phyloP scores from a whole-genome alignment of 345 rosid species.

The Crucihimalaya himalaica region DNA sequence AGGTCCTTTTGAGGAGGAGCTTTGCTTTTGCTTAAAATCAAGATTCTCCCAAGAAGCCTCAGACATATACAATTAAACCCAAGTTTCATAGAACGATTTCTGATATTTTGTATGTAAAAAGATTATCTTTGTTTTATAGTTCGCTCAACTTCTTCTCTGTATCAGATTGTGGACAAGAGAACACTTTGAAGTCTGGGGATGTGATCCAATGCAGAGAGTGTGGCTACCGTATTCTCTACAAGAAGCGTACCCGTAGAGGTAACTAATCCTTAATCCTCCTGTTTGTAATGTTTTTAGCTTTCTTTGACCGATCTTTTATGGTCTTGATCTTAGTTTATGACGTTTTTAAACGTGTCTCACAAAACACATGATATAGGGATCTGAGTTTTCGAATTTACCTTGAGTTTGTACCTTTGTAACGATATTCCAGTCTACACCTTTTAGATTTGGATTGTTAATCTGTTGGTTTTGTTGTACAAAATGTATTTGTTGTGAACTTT shows the following conservation, averaged over 20 bases:
- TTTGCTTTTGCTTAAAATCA: constrained; percentile 8
- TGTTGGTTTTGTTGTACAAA: not conserved
- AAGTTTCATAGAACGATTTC: not conserved
- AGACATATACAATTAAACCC: constrained; percentile 1
- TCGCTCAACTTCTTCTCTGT: not conserved
- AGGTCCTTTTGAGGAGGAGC: constrained; percentile 33
- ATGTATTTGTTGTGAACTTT: not conserved
- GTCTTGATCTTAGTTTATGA: not conserved
- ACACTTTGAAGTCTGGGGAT: constrained; percentile 71
- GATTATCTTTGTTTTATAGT: not conserved
- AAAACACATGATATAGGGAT: too few species aligned
- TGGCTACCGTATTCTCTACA: constrained; percentile 88
- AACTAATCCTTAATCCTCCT: not conserved
- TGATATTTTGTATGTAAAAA: not conserved
- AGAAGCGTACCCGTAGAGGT: constrained; percentile 94
- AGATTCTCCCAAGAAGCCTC: constrained; percentile 33
- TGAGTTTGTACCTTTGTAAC: not conserved
- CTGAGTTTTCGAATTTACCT: not conserved
- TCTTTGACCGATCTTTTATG: not conserved
- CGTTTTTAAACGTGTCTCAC: not conserved
- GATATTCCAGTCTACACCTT: not conserved
- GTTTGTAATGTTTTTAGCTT: not conserved
- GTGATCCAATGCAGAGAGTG: constrained; percentile 88
- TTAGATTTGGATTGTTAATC: not conserved
- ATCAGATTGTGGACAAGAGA: constrained; percentile 76